Evolutionary conservation across 2,329 filamentous ascomycete genomes (phyloP), one percentile per base, ranked within the genome.

Genomic region (Pseudocercospora vitis): DNA sequence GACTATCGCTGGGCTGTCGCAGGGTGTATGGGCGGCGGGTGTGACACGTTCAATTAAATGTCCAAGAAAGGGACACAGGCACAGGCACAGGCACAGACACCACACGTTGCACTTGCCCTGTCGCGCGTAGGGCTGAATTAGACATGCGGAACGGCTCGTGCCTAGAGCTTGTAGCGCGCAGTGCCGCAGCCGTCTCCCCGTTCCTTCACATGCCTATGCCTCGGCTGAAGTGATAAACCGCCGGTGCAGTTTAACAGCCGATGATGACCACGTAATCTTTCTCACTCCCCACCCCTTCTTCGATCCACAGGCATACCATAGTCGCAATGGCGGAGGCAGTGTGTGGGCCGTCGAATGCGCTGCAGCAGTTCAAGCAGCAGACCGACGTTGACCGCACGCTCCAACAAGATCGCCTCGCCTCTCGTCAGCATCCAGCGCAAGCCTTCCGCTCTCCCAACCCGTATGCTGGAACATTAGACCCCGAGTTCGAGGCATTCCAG

Each of bases 261-360:
- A n/a, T n/a, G n/a, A n/a, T n/a, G n/a, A n/a, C n/a, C n/a, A n/a
- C n/a, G n/a, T n/a, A n/a, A n/a, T n/a, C n/a, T n/a, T n/a, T n/a
- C n/a, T n/a, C n/a, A n/a, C n/a, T n/a, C n/a, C n/a, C n/a, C n/a
- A n/a, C n/a, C n/a, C n/a, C n/a, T n/a, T n/a, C n/a, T n/a, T n/a
- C n/a, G n/a, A n/a, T n/a, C n/a, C n/a, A n/a, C n/a, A n/a, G n/a
- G n/a, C n/a, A n/a, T n/a, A n/a, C n/a, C n/a, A n/a, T n/a, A 16
- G 7, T 32, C 65, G 74, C 60, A 63, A 88, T 88, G 85, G 77
- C 81, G 48, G 84, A 88, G 65, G 78, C 81, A 62, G 75, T 88
- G 52, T 91, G 88, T 69, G 87, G 88, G 55, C 86, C 87, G 14
- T 88, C 87, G 9, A 90, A 88, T 71, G 80, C 86, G 58, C 80